Conservation (phyloP, 2,329 filamentous ascomycete species). For the Fusarium sp. region DNA sequence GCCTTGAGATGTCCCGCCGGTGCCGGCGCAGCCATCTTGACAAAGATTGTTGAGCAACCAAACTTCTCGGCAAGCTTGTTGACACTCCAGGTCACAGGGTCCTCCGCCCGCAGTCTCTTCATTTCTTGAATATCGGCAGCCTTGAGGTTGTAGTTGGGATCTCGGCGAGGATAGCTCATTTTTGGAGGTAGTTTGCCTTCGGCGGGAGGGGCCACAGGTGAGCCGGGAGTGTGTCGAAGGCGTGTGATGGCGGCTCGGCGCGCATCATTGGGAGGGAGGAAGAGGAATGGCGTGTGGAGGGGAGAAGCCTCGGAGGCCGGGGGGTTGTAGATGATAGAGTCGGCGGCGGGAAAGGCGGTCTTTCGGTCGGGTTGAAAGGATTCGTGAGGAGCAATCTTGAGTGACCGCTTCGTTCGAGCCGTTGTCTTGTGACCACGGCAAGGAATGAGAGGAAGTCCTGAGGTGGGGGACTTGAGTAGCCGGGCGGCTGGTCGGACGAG, state of each 20-base stretch:
- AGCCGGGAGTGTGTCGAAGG: conserved; percentile 52
- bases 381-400: conserved; percentile 70
- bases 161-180: conserved; percentile 50
- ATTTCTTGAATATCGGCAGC: conserved; percentile 70
- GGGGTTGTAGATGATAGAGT: conserved; percentile 68
- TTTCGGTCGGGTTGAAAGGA: conserved; percentile 64
- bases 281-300: conserved; percentile 74
- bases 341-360: conserved; percentile 45
- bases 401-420: conserved; percentile 65
- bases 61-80: conserved; percentile 64
- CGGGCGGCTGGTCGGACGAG: conserved; percentile 50
- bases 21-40: conserved; percentile 68
- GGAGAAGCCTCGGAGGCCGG: conserved; percentile 67
- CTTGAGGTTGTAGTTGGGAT: conserved; percentile 63
- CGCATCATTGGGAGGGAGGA: conserved; percentile 69
- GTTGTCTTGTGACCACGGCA: conserved; percentile 63
- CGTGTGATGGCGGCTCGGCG: conserved; percentile 63
- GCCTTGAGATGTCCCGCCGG: conserved; percentile 59
- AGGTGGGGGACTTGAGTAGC: conserved; percentile 46
- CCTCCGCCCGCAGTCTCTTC: conserved; percentile 62
- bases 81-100: conserved; percentile 69
- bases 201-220: conserved; percentile 29
- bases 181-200: conserved; percentile 49
- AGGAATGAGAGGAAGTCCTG: conserved; percentile 40
- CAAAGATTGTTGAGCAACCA: conserved; percentile 66